Conservation (phyloP, 352 stramenopile species). For the Phytophthora sp. region DNA sequence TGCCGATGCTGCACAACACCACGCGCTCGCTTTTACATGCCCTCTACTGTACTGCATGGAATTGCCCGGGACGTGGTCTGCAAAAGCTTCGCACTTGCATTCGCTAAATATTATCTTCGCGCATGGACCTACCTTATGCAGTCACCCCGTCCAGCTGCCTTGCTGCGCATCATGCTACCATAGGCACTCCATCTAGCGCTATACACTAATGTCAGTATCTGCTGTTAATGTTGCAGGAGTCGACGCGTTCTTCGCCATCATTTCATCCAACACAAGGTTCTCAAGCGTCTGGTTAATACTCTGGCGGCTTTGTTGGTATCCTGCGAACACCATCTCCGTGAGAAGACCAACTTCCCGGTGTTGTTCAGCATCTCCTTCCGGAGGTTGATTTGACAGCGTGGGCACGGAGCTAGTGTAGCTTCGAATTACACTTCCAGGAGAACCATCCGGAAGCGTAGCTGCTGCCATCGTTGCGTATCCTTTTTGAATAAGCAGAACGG, state of each 20-base stretch:
- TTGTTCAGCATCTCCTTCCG: conserved; percentile 7
- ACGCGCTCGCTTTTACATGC: too few relatives aligned
- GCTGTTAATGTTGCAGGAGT: conserved; percentile 6
- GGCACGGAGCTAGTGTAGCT: conserved; percentile 38
- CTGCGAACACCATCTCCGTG: conserved; percentile 37
- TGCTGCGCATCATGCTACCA: too few relatives aligned
- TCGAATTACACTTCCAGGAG: conserved; percentile 15
- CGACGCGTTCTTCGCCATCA: conserved; percentile 26
- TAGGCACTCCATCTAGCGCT: too few relatives aligned
- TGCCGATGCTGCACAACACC: background rate
- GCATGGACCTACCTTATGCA: too few relatives aligned
- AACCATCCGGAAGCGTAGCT: conserved; percentile 31
- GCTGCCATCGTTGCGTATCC: conserved; percentile 13
- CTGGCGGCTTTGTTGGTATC: conserved; percentile 33
- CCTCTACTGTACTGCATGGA: too few relatives aligned
- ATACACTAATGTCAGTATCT: conserved; percentile 13
- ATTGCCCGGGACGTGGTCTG: too few relatives aligned
- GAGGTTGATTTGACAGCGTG: conserved; percentile 14
- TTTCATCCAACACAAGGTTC: conserved; percentile 42
- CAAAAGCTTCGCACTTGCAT: too few relatives aligned
- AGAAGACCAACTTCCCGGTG: conserved; percentile 35
- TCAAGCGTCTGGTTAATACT: conserved; percentile 41
- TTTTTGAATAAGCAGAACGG: conserved; percentile 33
- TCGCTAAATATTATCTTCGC: too few relatives aligned
- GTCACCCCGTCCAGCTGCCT: too few relatives aligned